phyloP scores from a whole-genome alignment of 371 early-diverging fungal genomes.

The Rhizopus stolonifer region DNA sequence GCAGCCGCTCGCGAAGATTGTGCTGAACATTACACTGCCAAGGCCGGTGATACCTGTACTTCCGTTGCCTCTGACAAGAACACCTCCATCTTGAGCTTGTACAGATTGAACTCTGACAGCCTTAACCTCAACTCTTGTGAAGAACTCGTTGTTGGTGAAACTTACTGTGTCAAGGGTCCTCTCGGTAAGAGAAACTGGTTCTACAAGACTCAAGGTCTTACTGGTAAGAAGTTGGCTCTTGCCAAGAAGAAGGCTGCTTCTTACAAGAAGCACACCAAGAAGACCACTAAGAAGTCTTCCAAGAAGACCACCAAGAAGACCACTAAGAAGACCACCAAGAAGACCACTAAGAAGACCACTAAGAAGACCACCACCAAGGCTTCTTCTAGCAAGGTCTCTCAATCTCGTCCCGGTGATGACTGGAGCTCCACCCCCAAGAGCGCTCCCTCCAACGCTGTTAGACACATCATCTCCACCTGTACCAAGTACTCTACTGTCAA shows the following conservation, averaged over 20 bases:
- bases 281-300: constrained; percentile 23
- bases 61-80: constrained; percentile 13
- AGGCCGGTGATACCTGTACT: constrained; percentile 15
- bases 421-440: constrained; percentile 29
- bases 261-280: constrained; percentile 18
- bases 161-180: constrained; percentile 19
- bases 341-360: constrained; percentile 15
- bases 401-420: constrained; percentile 25
- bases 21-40: constrained; percentile 14
- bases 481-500: constrained; percentile 31
- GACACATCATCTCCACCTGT: constrained; percentile 33
- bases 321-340: constrained; percentile 28
- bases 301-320: constrained; percentile 32
- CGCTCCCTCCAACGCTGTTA: constrained; percentile 29
- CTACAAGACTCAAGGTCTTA: constrained; percentile 26
- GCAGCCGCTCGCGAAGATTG: constrained; percentile 14
- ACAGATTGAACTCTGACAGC: constrained; percentile 17
- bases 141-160: constrained; percentile 7
- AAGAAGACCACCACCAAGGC: constrained; percentile 12
- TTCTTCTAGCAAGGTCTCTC: constrained; percentile 6
- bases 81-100: constrained; percentile 1
- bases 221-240: constrained; percentile 22
- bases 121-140: constrained; percentile 4
- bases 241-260: constrained; percentile 26
- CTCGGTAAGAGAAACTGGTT: constrained; percentile 25